These are phyloP conservation scores for Balakata baccata DNA, from an alignment of 345 rosid genomes.

Conservation along the genomic window DNA sequence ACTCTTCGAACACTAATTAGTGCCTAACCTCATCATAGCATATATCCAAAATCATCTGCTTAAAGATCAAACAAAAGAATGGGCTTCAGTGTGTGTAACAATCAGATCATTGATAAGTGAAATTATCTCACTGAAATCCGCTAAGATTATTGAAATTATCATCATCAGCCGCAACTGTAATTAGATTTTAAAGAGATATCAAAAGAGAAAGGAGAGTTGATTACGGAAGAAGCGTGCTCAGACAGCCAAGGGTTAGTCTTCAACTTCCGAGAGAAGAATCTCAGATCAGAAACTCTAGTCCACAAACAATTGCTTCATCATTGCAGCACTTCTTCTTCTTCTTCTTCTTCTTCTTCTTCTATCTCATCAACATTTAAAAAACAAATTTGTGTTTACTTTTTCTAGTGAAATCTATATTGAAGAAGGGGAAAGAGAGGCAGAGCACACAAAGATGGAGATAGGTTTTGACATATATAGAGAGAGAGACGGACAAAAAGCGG, in stretches of 20 bases:
- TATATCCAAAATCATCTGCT: constrained; percentile 2
- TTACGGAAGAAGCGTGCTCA: constrained; percentile 48
- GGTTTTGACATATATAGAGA: no score
- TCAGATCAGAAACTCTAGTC: constrained; percentile 99
- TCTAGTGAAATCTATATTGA: no score
- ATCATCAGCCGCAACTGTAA: constrained; percentile 55
- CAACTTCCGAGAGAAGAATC: constrained; percentile 53
- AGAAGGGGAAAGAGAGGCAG: no score
- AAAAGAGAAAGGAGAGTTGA: not conserved
- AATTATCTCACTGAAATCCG: constrained; percentile 95
- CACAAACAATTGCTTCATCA: constrained; percentile 74
- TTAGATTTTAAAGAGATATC: not conserved
- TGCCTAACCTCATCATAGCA: constrained; percentile 75
- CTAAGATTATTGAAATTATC: constrained; percentile 71
- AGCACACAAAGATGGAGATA: no score
- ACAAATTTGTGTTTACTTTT: no score
- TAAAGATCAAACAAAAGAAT: not conserved
- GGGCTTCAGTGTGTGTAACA: constrained; percentile 99
- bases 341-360: not conserved
- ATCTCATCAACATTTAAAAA: not conserved
- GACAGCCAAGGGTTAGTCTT: constrained; percentile 99
- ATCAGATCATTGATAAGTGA: constrained; percentile 71
- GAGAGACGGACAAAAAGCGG: no score
- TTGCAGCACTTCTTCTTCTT: constrained; percentile 26
- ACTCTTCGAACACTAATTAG: constrained; percentile 56